phyloP scores from a whole-genome alignment of 2,329 filamentous ascomycete genomes.

The Tolypocladium guangdongense region DNA sequence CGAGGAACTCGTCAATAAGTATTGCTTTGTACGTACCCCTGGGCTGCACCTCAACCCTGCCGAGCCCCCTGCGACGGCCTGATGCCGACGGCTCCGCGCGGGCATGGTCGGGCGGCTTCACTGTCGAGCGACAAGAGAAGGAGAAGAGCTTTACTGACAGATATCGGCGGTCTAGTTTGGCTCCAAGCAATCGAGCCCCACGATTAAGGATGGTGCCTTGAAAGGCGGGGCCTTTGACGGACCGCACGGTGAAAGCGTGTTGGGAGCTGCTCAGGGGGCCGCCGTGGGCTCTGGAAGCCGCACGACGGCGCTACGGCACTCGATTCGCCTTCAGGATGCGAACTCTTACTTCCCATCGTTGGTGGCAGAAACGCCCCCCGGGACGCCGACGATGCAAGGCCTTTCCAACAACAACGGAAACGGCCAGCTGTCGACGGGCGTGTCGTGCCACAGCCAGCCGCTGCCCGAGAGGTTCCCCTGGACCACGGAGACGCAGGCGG shows the following conservation, averaged over 20 bases:
- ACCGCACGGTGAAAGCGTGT: not conserved
- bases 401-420: slow-evolving; percentile 11
- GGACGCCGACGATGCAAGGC: slow-evolving; percentile 14
- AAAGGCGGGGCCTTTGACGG: slow-evolving; percentile 27
- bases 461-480: slow-evolving; percentile 34
- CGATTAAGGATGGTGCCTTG: slow-evolving; percentile 36
- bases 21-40: slow-evolving; percentile 92
- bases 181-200: slow-evolving; percentile 44
- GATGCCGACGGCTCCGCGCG: slow-evolving; percentile 1
- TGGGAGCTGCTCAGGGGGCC: too few species aligned
- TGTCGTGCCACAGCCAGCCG: slow-evolving; percentile 26
- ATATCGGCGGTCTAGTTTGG: slow-evolving; percentile 39
- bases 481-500: slow-evolving; percentile 34
- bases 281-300: not conserved
- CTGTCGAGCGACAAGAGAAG: slow-evolving; percentile 1
- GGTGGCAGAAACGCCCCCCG: slow-evolving; percentile 7
- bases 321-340: slow-evolving; percentile 16
- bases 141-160: slow-evolving; percentile 26
- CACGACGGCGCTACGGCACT: slow-evolving; percentile 1
- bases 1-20: slow-evolving; percentile 95
- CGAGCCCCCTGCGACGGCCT: slow-evolving; percentile 8
- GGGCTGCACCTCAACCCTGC: slow-evolving; percentile 19
- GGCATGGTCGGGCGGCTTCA: not conserved
- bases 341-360: slow-evolving; percentile 7
- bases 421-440: slow-evolving; percentile 20